phyloP scores from a whole-genome alignment of 345 rosid genomes.

The Eutrema heterophyllum region DNA sequence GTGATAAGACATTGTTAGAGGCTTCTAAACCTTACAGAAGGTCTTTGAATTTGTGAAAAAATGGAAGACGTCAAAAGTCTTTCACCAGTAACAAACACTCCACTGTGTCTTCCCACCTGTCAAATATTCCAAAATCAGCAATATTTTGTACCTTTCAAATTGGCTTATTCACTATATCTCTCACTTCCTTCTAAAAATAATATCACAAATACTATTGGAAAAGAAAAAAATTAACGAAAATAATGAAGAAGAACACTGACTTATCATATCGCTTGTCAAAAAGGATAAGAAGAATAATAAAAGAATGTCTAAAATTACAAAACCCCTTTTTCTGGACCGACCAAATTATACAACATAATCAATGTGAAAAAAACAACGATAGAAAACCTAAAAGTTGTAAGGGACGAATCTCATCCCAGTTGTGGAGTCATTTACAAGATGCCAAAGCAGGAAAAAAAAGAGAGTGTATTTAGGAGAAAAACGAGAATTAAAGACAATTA shows the following conservation, averaged over 20 bases:
- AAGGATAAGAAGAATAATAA: background rate
- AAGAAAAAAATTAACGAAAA: background rate
- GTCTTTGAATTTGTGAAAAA: background rate
- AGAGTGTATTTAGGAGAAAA: background rate
- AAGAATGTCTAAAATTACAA: conserved; percentile 19
- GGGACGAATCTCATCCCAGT: conserved; percentile 24
- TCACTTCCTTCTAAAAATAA: background rate
- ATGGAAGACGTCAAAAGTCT: background rate
- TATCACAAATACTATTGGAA: background rate
- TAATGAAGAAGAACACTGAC: background rate
- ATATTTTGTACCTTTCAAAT: background rate
- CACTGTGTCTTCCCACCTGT: background rate
- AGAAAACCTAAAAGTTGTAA: background rate
- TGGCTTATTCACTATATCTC: background rate
- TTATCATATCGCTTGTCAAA: background rate
- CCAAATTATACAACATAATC: conserved; percentile 9
- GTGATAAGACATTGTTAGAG: background rate
- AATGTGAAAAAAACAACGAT: background rate
- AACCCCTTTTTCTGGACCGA: background rate
- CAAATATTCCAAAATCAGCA: background rate
- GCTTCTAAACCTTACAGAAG: background rate
- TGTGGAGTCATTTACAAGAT: conserved; percentile 29
- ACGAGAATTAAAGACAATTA: conserved; percentile 21
- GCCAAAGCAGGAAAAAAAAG: conserved; percentile 9
- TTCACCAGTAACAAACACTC: background rate